Conservation (phyloP, 768 basidiomycete genomes). For the Boletus eberwhitei region DNA sequence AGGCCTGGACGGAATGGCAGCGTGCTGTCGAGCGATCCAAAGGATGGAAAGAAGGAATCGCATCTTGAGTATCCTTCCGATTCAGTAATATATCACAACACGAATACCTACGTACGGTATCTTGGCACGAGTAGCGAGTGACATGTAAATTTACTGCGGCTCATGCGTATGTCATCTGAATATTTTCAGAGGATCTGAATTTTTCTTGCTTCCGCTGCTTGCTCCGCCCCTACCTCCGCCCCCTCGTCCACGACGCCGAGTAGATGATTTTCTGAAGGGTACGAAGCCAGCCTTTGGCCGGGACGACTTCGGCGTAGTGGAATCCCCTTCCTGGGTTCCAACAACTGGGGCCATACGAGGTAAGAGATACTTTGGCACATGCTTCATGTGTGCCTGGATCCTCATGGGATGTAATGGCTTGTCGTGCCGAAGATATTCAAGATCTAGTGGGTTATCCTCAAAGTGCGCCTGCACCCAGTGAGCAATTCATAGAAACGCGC, state of each 20-base stretch:
- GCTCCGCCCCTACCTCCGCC: constrained; percentile 40
- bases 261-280: constrained; percentile 63
- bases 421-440: constrained; percentile 91
- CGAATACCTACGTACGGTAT: neutral
- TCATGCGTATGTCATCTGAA: constrained; percentile 43
- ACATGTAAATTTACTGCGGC: neutral
- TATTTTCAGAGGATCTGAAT: constrained; percentile 79
- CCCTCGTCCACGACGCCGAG: constrained; percentile 51
- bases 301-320: constrained; percentile 5
- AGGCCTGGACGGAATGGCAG: constrained; percentile 81
- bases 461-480: constrained; percentile 76
- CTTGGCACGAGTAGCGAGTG: neutral
- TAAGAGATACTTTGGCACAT: constrained; percentile 89
- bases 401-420: constrained; percentile 89
- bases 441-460: constrained; percentile 92
- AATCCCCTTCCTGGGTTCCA: constrained; percentile 33
- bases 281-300: constrained; percentile 53
- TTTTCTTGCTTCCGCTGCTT: constrained; percentile 52
- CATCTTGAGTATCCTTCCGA: constrained; percentile 15
- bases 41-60: constrained; percentile 70
- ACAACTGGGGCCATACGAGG: constrained; percentile 62
- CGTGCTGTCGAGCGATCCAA: constrained; percentile 81
- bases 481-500: neutral
- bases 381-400: constrained; percentile 92
- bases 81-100: neutral